These are phyloP conservation scores for Pleurotus cornucopiae DNA, from an alignment of 768 basidiomycete genomes.

Conservation along the genomic window DNA sequence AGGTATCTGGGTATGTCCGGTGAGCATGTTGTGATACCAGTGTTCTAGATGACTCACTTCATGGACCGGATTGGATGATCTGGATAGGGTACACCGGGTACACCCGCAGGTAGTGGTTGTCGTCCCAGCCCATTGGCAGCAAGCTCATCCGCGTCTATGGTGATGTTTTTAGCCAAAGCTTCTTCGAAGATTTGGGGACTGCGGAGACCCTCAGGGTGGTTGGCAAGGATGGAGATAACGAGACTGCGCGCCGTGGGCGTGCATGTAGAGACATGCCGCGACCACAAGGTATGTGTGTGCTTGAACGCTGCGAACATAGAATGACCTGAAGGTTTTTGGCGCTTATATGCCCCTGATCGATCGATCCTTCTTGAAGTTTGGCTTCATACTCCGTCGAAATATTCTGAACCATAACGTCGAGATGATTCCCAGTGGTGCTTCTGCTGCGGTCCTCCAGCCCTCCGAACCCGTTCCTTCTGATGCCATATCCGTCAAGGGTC, in stretches of 20 bases:
- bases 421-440: constrained; percentile 50
- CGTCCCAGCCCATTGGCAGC: not conserved
- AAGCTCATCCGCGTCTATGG: not conserved
- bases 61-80: constrained; percentile 15
- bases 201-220: not conserved
- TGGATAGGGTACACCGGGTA: not conserved
- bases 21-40: not conserved
- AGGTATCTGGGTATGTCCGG: constrained; percentile 11
- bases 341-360: not conserved
- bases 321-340: no score
- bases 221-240: not conserved
- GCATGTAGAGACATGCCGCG: not conserved
- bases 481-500: constrained; percentile 76
- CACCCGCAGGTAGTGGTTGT: not conserved
- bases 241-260: constrained; percentile 1
- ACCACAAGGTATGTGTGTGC: not conserved
- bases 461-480: constrained; percentile 68
- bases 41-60: constrained; percentile 9
- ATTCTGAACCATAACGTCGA: not conserved
- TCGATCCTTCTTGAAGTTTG: not conserved
- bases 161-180: not conserved
- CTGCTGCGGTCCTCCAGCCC: constrained; percentile 73
- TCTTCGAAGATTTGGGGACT: constrained; percentile 3
- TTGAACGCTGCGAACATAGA: not conserved
- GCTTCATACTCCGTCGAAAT: no score